Evolutionary conservation across 1,284 basidiomycete genomes (phyloP).

Genomic region (Ganoderma lucidum): DNA sequence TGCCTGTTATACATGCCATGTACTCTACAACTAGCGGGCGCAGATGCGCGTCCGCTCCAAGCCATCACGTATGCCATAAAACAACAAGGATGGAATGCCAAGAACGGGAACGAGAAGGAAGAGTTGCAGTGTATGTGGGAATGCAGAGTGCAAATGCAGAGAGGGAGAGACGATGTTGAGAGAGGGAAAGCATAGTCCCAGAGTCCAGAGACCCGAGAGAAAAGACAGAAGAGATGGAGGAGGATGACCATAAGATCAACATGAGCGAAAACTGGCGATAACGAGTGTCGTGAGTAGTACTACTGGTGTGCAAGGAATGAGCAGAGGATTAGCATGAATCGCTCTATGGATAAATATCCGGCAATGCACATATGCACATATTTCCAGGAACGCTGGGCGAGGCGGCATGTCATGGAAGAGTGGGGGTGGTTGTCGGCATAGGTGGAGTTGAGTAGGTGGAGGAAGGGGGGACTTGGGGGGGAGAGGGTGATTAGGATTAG

Average conservation of each 20-base stretch:
- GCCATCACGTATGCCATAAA: neutral
- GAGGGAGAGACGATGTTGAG: neutral
- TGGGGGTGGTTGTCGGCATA: slow-evolving; percentile 17
- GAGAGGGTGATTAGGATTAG: neutral
- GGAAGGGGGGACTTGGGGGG: neutral
- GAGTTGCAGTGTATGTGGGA: neutral
- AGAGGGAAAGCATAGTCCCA: slow-evolving; percentile 7
- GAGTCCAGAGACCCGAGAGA: slow-evolving; percentile 2
- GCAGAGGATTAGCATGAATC: slow-evolving; percentile 34
- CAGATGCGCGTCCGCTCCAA: neutral
- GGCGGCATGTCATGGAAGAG: slow-evolving; percentile 19
- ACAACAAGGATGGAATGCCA: slow-evolving; percentile 1
- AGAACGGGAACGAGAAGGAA: slow-evolving; percentile 12
- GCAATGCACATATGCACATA: slow-evolving; percentile 30
- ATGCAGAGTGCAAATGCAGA: neutral
- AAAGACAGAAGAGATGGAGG: neutral
- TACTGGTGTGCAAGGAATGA: slow-evolving; percentile 30
- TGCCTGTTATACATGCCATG: slow-evolving; percentile 38
- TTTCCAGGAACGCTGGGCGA: slow-evolving; percentile 13
- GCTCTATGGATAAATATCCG: slow-evolving; percentile 32
- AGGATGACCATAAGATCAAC: neutral
- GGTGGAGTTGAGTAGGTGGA: neutral
- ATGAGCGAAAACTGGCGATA: slow-evolving; percentile 13
- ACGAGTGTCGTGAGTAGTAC: slow-evolving; percentile 25
- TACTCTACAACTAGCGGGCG: slow-evolving; percentile 35